phyloP scores from a whole-genome alignment of 257 asterid species.

The Solanum commersonii region DNA sequence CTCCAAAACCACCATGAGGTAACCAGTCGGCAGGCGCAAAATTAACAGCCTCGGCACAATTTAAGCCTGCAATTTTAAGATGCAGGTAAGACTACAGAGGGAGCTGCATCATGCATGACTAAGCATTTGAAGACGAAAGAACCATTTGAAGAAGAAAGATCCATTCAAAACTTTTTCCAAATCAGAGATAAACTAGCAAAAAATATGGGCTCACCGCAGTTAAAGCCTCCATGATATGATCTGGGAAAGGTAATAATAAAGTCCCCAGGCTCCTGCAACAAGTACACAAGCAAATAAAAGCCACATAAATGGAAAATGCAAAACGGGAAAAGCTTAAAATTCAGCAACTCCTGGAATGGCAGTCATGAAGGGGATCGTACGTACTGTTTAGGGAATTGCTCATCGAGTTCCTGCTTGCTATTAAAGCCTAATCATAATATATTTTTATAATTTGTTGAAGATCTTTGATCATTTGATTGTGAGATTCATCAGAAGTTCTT shows the following conservation, averaged over 20 bases:
- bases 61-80: conserved; percentile 55
- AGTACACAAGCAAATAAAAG: background rate
- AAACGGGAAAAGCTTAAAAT: background rate
- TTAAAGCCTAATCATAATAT: background rate
- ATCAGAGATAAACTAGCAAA: conserved; percentile 1
- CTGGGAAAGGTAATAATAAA: conserved; percentile 93
- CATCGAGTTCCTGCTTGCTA: background rate
- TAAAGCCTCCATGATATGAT: conserved; percentile 97
- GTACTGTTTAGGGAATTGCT: background rate
- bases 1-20: conserved; percentile 96
- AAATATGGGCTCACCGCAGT: conserved; percentile 56
- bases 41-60: conserved; percentile 99
- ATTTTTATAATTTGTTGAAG: background rate
- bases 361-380: background rate
- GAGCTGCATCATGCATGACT: background rate
- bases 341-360: background rate
- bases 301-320: background rate
- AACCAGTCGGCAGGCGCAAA: conserved; percentile 99
- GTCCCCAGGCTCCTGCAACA: conserved; percentile 92
- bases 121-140: background rate
- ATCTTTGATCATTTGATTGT: background rate
- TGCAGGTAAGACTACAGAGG: conserved; percentile 5
- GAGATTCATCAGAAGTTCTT: background rate
- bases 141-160: background rate
- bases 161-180: background rate